Percentiles rank a stretch among this genome's conserved stretches.
Conservation (phyloP, 148 eudicot genomes). For the Vaccinium macrocarpon region DNA sequence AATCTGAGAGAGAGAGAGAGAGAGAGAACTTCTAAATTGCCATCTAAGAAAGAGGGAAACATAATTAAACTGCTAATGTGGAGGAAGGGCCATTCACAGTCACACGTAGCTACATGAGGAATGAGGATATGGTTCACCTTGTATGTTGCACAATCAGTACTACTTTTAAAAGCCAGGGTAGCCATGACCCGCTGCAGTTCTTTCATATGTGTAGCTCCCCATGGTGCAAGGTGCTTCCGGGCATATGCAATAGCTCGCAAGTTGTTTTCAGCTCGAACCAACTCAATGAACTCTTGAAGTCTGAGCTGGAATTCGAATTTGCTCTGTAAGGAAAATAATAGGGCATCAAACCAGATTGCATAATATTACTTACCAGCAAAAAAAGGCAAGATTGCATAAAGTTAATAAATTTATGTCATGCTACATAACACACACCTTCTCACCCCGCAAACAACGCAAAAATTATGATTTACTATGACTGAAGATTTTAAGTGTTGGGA, state of each 20-base stretch:
- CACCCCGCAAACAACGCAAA: not conserved
- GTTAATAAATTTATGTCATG: not conserved
- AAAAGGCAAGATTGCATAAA: not conserved
- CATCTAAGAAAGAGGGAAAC: not conserved
- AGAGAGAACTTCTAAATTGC: not conserved
- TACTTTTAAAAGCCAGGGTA: conserved; percentile 89
- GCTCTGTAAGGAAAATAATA: conserved; percentile 50
- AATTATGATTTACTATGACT: not conserved
- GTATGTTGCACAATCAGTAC: conserved; percentile 78
- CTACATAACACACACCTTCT: not conserved
- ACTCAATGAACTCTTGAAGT: conserved; percentile 94
- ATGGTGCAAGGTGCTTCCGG: conserved; percentile 81
- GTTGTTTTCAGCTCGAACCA: conserved; percentile 79
- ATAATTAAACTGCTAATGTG: not conserved
- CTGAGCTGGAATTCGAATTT: conserved; percentile 94
- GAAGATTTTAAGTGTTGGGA: not conserved
- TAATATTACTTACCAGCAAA: not conserved
- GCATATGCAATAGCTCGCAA: conserved; percentile 84
- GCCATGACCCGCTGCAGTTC: conserved; percentile 92
- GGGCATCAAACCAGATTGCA: conserved; percentile 7
- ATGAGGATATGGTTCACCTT: conserved; percentile 50
- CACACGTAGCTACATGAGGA: not conserved
- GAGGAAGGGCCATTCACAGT: not conserved
- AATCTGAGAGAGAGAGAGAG: not conserved
- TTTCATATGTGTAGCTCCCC: conserved; percentile 92